Base-by-base conservation (phyloP, 148 eudicot species). In the Camellia granthamiana region DNA sequence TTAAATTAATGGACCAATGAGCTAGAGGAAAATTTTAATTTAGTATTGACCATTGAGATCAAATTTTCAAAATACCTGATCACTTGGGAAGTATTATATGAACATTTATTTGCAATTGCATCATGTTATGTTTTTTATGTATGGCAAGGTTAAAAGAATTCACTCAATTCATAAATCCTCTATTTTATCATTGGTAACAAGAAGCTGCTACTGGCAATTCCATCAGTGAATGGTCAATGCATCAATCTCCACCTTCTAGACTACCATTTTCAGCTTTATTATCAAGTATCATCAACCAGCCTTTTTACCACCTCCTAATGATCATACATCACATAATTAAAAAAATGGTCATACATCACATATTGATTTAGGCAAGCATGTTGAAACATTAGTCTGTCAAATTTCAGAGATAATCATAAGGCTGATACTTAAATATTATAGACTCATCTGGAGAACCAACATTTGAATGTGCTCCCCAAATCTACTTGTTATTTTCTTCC, bases 121-220 rank as follows among this genome's bases (percentile, higher is more conserved):
- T 55, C 3, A 4, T 12, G 56, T 3, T 71, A 51, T 1, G 8
- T 51, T 23, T 51, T 21, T 72, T 38, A 46, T 14, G 23, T 11
- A 13, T 23, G 46, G 62, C 46, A 7, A 23, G 44, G 13, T 15
- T 56, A 59, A 61, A 74, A 58, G 44, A 44, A 56, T 56, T 56
- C 49, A 21, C 65, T 58, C 14, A 38, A 74, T 56, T n/a, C 7
- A 23, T 55, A 15, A 21, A 56, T 14, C 62, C 44, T 19, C 5
- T 74, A 2, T 74, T 6, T 13, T 8, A 73, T 6, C 76, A 30
- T 55, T 46, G 30, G 11, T 73, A 54, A 73, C 15, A 52, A 74
- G 12, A 55, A 56, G 49, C 64, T 74, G 64, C 77, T 38, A 74
- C 23, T 56, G 65, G 23, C 62, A 74, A 74, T 74, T 74, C 64